Evolutionary conservation across 768 basidiomycete species (phyloP), one percentile per base, ranked within the genome.

Genomic region (Termitomyces sp.): DNA sequence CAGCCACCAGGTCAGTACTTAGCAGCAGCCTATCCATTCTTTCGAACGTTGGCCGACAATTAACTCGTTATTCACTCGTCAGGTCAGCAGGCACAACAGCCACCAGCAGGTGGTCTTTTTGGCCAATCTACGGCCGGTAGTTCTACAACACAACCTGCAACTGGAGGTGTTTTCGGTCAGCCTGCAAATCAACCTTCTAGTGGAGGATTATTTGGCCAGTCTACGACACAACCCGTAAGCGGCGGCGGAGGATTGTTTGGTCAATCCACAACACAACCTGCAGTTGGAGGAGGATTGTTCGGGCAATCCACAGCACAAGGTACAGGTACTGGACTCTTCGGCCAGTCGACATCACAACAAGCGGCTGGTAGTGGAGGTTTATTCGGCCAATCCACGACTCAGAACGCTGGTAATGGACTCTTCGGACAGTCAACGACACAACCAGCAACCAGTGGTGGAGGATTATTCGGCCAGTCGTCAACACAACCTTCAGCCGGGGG

Each of bases 81-180:
- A 68, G 78, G 77, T 47, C 72, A 74, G 55, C 59, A 72, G 59
- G 29, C 71, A 54, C 69, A 69, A 43, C 73, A 73, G 59, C 74
- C 72, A 62, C 66, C 69, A 17, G 42, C 70, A 6, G 69, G 70
- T n/a, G 63, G 63, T 31, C 31, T 70, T 15, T 71, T 69, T 56
- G 69, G 69, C 9, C 57, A 49, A 37, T 32, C 57, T 40, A 40
- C 56, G 25, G 20, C 47, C 2, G 46, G 36, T 31, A 38, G 57
- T 5, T 38, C 71, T 8, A 58, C 57, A 34, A n/a, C 61, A 43
- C 42, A 60, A 63, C 34, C 63, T 61, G 56, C 72, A 50, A 63
- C 68, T 32, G 68, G 66, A 10, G 63, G 65, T 49, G 51, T 71
- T 31, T 73, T 72, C 52, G 70, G 72, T 54, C 72, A 70, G 48